A percentile compares a stretch with the other conserved stretches of the same genome.
Evolutionary conservation across 164 flowering plant genomes (phyloP).

Genomic region (Tinospora cordifolia): DNA sequence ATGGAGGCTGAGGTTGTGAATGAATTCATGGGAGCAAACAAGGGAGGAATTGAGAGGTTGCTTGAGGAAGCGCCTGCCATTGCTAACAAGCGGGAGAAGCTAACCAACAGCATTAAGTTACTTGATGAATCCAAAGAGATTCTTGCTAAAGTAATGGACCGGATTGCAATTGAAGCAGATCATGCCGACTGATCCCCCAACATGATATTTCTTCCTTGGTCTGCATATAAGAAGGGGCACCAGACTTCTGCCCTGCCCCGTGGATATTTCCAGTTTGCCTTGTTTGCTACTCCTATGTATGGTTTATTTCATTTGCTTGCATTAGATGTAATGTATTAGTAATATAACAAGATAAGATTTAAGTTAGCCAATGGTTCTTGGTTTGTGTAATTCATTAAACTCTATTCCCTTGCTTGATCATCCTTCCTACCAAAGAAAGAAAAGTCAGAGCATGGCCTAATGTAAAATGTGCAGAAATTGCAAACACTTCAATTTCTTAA

Average conservation of each 20-base stretch:
- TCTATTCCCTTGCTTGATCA: no score
- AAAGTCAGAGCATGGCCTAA: no score
- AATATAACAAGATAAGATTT: background rate
- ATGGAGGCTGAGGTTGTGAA: slow-evolving; percentile 5
- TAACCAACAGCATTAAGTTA: slow-evolving; percentile 5
- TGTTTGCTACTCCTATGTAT: background rate
- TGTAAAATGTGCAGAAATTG: no score
- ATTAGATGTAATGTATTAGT: background rate
- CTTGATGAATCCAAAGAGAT: slow-evolving; percentile 9
- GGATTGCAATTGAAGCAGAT: slow-evolving; percentile 7
- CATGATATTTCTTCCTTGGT: background rate
- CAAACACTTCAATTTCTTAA: no score
- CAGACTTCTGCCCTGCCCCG: background rate
- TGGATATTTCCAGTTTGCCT: background rate
- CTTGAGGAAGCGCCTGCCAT: slow-evolving; percentile 8
- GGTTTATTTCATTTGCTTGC: no score
- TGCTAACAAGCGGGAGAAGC: slow-evolving; percentile 3
- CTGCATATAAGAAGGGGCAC: background rate
- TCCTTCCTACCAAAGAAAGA: no score
- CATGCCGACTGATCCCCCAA: background rate
- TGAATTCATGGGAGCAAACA: background rate
- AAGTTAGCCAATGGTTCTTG: background rate
- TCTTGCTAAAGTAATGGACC: slow-evolving; percentile 7
- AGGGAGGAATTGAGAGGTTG: slow-evolving; percentile 8
- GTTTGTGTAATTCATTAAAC: background rate